Conservation (phyloP, 202 grass and related monocot genomes). For the Panicum virgatum region DNA sequence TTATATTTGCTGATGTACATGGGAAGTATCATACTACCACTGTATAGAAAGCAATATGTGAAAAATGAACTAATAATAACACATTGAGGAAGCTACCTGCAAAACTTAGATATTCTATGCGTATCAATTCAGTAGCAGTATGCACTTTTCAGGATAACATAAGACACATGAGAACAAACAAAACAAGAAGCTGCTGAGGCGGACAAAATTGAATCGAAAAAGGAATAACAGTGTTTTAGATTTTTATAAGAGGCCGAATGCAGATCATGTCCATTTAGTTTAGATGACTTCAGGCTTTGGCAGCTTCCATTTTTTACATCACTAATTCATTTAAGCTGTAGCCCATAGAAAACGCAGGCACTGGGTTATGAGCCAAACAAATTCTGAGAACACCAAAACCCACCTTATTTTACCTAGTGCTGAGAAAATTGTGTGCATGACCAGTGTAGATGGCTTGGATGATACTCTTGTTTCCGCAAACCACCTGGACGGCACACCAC, state of each 20-base stretch:
- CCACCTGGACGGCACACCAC: conserved; percentile 91
- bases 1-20: neutral
- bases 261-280: neutral
- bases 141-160: no score
- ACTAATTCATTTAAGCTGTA: conserved; percentile 10
- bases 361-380: conserved; percentile 19
- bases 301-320: neutral
- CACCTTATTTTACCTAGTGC: conserved; percentile 93
- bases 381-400: conserved; percentile 13
- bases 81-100: neutral
- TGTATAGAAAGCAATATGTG: conserved; percentile 3
- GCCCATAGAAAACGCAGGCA: neutral
- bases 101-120: neutral
- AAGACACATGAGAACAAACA: no score
- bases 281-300: conserved; percentile 2
- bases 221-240: no score
- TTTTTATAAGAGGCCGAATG: no score
- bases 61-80: conserved; percentile 2
- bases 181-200: no score
- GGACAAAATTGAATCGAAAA: no score
- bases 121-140: no score
- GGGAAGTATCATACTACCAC: neutral
- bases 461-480: conserved; percentile 78
- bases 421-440: conserved; percentile 90
- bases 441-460: no score